A percentile compares a stretch with the other conserved stretches of the same genome.
Conservation (phyloP, 257 asterid genomes). For the Dorcoceras hygrometricum region DNA sequence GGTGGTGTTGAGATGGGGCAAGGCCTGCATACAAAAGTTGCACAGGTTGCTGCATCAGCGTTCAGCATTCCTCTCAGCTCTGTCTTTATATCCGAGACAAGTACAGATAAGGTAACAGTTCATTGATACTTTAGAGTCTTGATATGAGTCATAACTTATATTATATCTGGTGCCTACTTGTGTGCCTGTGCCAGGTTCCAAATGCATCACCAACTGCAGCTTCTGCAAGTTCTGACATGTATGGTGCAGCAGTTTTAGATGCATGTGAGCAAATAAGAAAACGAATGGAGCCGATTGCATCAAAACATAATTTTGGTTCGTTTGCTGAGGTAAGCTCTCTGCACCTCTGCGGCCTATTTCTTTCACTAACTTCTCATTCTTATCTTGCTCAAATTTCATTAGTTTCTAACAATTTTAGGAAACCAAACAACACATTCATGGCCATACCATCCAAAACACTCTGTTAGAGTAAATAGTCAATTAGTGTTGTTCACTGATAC, state of each 20-base stretch:
- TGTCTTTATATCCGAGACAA: constrained; percentile 91
- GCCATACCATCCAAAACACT: not conserved
- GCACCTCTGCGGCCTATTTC: not conserved
- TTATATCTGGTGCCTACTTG: constrained; percentile 16
- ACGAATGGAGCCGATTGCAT: constrained; percentile 73
- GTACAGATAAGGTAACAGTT: constrained; percentile 83
- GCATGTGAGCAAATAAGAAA: constrained; percentile 95
- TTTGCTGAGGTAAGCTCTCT: constrained; percentile 66
- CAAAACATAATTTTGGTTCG: constrained; percentile 48
- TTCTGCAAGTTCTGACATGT: constrained; percentile 96
- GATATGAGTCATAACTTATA: constrained; percentile 3
- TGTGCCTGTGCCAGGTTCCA: constrained; percentile 55
- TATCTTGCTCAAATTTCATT: too few species aligned
- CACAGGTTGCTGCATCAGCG: constrained; percentile 92
- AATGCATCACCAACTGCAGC: constrained; percentile 99
- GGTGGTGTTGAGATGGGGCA: constrained; percentile 99
- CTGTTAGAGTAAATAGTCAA: not conserved
- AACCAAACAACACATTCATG: not conserved
- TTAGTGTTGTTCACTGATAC: constrained; percentile 20
- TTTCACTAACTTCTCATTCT: not conserved
- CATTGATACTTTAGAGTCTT: constrained; percentile 12
- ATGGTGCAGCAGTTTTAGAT: constrained; percentile 96
- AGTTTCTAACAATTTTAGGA: not conserved
- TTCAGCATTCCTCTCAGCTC: constrained; percentile 84
- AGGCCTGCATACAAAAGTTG: constrained; percentile 96